These are phyloP conservation scores for Penicillium pancosmium DNA, from an alignment of 495 filamentous ascomycete species.

Conservation along the genomic window DNA sequence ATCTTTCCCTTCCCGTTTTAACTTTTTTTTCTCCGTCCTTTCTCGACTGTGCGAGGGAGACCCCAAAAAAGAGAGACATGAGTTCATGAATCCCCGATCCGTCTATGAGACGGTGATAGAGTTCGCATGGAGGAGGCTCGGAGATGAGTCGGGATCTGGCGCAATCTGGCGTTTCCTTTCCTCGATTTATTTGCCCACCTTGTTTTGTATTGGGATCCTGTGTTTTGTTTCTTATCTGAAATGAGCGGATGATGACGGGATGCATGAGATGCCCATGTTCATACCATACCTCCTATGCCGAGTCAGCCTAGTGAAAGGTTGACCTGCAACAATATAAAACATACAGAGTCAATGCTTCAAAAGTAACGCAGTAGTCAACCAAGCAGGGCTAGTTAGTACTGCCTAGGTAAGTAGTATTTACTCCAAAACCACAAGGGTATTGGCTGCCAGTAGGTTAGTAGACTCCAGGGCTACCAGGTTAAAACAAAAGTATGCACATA, in stretches of 20 bases:
- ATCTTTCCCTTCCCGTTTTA: constrained; percentile 12
- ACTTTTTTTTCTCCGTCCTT: constrained; percentile 23
- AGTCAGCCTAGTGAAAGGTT: neutral
- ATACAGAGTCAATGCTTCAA: constrained; percentile 6
- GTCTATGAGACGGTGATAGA: constrained; percentile 34
- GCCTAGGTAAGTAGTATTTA: neutral
- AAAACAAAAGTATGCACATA: neutral
- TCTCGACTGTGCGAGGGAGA: constrained; percentile 12
- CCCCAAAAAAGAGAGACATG: constrained; percentile 32
- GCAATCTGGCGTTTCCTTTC: constrained; percentile 34
- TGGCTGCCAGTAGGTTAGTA: no score
- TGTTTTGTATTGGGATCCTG: constrained; percentile 30
- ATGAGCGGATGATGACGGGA: constrained; percentile 23
- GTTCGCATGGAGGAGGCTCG: constrained; percentile 36
- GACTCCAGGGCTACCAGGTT: neutral
- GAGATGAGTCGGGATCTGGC: constrained; percentile 38
- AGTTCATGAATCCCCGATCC: constrained; percentile 37
- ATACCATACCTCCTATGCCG: constrained; percentile 17
- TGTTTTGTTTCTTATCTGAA: constrained; percentile 22
- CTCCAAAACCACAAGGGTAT: neutral
- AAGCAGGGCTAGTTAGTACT: no score
- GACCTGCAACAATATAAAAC: constrained; percentile 18
- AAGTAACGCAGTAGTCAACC: neutral
- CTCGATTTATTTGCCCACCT: constrained; percentile 15
- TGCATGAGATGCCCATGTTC: constrained; percentile 24